Base-by-base conservation (phyloP, 2,329 filamentous ascomycete species). In the Trichoderma sp. region DNA sequence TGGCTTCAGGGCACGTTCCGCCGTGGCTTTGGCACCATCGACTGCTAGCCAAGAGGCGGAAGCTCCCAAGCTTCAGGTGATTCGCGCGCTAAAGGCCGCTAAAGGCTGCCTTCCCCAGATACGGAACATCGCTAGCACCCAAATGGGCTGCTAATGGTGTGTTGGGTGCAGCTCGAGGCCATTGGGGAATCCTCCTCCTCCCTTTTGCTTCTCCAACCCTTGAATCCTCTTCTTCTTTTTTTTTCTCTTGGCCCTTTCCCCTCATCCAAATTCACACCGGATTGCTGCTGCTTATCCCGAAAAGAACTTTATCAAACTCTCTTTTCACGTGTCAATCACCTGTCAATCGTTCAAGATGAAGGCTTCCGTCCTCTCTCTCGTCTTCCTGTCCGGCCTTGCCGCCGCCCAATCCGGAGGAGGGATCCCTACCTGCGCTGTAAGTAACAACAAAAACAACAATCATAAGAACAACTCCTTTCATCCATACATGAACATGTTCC, bases 381-480 rank as follows among this genome's bases (percentile, higher is more conserved):
- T 78, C 47, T 71, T 80, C 59, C 74, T 79, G 55, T 78, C 77
- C 61, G 78, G 79, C 74, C 72, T 82, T 47, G 81, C 74, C 71
- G 77, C 77, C 65, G 82, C 81, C 9, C 81, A 83, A 36, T 36
- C 34, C 34, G 34, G 32, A 74, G 75, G 73, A 63, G 74, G 76
- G 68, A 76, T 84, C 55, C 82, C 82, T 20, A 68, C 30, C 4
- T 84, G 82, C 73, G 82, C 82, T 72, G 82, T 84, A 80, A 70
- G 82, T 80, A 43, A 58, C 47, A 63, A 55, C 7, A 28, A 30
- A 6, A 23, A 7, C 53, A 34, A 68, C 12, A 15, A n/a, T 23
- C 4, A 30, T 20, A 32, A 23, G 4, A 13, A 23, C 30, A 59
- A 6, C 32, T 15, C n/a, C n/a, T 53, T 4, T 17, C 30, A 20